These are phyloP conservation scores for Xylaria palmicola DNA, from an alignment of 495 filamentous ascomycete genomes.

Conservation along the genomic window DNA sequence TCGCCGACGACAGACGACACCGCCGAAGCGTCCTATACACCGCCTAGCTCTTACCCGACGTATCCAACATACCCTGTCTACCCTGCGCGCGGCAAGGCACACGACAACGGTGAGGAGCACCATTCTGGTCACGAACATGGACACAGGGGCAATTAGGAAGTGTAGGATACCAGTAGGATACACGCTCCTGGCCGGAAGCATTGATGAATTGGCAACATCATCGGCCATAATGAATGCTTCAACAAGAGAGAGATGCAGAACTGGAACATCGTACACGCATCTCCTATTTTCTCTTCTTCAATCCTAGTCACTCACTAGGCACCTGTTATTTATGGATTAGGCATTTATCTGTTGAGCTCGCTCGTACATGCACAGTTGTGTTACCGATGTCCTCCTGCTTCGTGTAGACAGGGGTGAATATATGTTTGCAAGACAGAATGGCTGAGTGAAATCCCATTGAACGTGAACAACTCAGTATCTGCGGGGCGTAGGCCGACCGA, in stretches of 20 bases:
- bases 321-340: background rate
- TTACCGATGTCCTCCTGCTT: background rate
- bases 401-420: background rate
- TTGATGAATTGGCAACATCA: constrained; percentile 1
- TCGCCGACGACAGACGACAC: background rate
- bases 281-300: background rate
- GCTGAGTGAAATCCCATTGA: background rate
- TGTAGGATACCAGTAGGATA: background rate
- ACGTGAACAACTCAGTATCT: background rate
- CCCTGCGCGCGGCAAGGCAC: background rate
- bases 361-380: background rate
- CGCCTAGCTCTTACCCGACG: background rate
- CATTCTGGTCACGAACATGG: background rate
- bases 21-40: background rate
- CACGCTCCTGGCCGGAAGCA: background rate
- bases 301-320: constrained; percentile 7
- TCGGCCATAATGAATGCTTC: background rate
- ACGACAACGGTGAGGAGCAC: background rate
- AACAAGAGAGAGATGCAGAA: background rate
- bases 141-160: background rate
- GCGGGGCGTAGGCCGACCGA: background rate
- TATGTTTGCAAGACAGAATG: background rate
- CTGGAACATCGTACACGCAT: background rate
- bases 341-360: background rate
- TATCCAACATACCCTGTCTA: background rate